Evolutionary conservation across 2,329 filamentous ascomycete genomes (phyloP).

Genomic region (Penicillium thymicola): DNA sequence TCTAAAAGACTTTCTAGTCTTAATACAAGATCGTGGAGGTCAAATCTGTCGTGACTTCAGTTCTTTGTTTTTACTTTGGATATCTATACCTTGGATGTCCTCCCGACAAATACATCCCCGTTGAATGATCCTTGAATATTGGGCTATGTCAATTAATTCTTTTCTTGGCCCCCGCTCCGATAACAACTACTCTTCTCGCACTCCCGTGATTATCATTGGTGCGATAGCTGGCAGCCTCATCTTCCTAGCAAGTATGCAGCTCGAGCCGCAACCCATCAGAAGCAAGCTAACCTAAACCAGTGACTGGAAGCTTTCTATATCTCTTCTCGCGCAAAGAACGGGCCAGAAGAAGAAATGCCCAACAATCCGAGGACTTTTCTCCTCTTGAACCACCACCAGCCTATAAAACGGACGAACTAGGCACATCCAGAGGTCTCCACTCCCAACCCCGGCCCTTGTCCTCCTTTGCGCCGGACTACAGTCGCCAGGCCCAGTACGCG

Average conservation of each 20-base stretch:
- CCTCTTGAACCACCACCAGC: slow-evolving; percentile 16
- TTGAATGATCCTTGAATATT: not conserved
- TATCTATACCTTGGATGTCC: not conserved
- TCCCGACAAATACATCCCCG: not conserved
- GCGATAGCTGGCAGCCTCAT: slow-evolving; percentile 6
- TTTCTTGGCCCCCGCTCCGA: not conserved
- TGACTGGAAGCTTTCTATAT: slow-evolving; percentile 18
- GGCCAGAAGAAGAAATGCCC: slow-evolving; percentile 20
- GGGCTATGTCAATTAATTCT: slow-evolving; percentile 5
- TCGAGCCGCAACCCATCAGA: slow-evolving; percentile 8
- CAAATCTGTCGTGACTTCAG: not conserved
- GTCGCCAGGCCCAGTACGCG: slow-evolving; percentile 14
- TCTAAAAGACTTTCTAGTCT: not conserved
- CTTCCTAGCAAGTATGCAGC: slow-evolving; percentile 8
- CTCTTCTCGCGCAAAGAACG: slow-evolving; percentile 26
- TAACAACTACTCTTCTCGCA: not conserved
- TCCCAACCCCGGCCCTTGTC: slow-evolving; percentile 23
- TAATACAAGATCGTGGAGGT: not conserved
- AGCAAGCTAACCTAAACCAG: slow-evolving; percentile 10
- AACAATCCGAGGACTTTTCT: slow-evolving; percentile 3
- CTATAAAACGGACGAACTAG: slow-evolving; percentile 14
- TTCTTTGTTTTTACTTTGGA: not conserved
- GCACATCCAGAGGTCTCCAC: slow-evolving; percentile 11
- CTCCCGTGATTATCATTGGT: slow-evolving; percentile 5
- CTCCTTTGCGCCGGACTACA: slow-evolving; percentile 24